A percentile compares a stretch with the other conserved stretches of the same genome.
These are phyloP conservation scores for Myxozyma sirexii DNA, from an alignment of 805 yeast species.

Conservation along the genomic window DNA sequence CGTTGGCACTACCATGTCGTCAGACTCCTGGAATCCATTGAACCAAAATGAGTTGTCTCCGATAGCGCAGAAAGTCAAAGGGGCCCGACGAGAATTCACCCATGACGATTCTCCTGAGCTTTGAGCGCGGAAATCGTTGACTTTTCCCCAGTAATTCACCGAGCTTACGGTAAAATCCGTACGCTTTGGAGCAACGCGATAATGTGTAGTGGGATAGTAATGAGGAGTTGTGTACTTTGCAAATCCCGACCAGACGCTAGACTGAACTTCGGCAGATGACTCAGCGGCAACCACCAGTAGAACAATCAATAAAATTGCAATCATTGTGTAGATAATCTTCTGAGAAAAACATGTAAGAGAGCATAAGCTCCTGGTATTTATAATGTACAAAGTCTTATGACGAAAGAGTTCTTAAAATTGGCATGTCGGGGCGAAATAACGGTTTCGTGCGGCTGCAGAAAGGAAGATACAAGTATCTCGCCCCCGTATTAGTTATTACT, in stretches of 20 bases:
- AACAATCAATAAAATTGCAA: neutral
- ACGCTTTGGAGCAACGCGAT: neutral
- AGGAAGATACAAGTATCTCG: no score
- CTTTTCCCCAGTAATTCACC: slow-evolving; percentile 3
- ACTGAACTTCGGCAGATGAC: neutral
- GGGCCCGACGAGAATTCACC: neutral
- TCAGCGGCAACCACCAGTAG: neutral
- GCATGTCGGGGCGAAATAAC: neutral
- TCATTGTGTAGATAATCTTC: neutral
- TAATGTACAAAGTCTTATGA: neutral
- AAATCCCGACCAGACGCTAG: neutral
- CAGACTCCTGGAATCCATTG: slow-evolving; percentile 1
- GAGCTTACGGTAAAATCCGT: slow-evolving; percentile 8
- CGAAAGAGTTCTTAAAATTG: neutral
- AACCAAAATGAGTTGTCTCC: slow-evolving; percentile 20
- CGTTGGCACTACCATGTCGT: neutral
- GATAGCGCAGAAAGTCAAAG: slow-evolving; percentile 13
- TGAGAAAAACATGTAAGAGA: no score
- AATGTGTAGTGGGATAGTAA: neutral
- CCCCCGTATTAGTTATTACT: no score
- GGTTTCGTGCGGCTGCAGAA: no score
- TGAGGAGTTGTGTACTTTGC: slow-evolving; percentile 9
- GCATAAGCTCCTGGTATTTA: neutral
- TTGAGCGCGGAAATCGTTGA: slow-evolving; percentile 1
- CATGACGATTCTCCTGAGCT: neutral